Conservation (phyloP, 139 green algal species). For the Chlamydomonas sp. region DNA sequence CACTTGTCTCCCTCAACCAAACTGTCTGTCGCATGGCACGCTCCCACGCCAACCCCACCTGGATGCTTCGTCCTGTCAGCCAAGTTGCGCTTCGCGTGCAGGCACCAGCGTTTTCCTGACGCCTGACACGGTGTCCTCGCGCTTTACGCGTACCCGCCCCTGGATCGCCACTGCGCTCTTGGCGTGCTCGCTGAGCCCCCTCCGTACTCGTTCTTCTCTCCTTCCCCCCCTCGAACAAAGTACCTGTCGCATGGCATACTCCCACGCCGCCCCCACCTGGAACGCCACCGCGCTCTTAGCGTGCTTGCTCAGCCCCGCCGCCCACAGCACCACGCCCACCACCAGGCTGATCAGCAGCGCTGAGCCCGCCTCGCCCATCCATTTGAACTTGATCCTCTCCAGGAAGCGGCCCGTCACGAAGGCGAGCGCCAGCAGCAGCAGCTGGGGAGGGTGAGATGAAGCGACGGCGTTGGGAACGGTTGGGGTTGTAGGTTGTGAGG, state of each 20-base stretch:
- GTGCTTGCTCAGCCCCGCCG: neutral
- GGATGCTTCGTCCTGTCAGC: too few relatives aligned
- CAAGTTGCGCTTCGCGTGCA: too few relatives aligned
- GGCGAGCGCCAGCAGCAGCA: conserved; percentile 51
- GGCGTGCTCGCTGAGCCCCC: neutral
- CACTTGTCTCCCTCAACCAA: neutral
- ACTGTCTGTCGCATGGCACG: too few relatives aligned
- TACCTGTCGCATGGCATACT: too few relatives aligned
- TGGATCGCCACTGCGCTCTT: conserved; percentile 37
- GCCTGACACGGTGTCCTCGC: too few relatives aligned
- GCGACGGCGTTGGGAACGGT: neutral
- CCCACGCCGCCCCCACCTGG: conserved; percentile 34
- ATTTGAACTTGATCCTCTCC: conserved; percentile 45
- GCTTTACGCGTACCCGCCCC: too few relatives aligned
- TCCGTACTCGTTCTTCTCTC: too few relatives aligned
- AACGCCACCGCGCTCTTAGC: conserved; percentile 40
- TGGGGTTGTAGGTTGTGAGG: neutral
- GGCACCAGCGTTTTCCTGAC: too few relatives aligned
- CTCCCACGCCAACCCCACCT: conserved; percentile 26
- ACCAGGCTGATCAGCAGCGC: conserved; percentile 57
- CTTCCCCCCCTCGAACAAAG: neutral
- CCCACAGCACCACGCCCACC: conserved; percentile 43
- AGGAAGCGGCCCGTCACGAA: conserved; percentile 49
- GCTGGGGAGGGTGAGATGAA: conserved; percentile 18
- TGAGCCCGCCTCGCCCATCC: conserved; percentile 58